phyloP scores from a whole-genome alignment of 2,329 filamentous ascomycete genomes.

The Penicillium italicum region DNA sequence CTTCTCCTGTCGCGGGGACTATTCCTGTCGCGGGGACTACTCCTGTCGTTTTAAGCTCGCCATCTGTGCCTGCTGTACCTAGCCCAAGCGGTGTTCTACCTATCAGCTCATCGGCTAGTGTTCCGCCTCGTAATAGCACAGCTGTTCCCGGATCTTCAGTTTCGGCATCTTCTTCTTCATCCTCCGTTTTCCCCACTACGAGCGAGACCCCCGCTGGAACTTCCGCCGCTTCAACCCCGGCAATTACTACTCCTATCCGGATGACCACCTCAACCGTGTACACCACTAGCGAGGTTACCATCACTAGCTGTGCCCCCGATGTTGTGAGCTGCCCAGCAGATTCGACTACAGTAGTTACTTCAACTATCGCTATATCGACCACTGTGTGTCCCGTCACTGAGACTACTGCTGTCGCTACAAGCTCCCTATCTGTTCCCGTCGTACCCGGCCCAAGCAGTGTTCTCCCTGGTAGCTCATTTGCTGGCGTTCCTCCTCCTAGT shows the following conservation, averaged over 20 bases:
- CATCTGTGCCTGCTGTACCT: not conserved
- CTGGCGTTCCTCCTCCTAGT: not conserved
- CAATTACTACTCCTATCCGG: constrained; percentile 4
- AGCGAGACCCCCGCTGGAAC: not conserved
- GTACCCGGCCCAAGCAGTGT: not conserved
- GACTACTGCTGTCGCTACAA: constrained; percentile 11
- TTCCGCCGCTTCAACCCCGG: not conserved
- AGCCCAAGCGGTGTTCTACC: not conserved
- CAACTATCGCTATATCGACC: constrained; percentile 56
- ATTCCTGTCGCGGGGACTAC: constrained; percentile 20
- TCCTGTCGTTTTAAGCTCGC: not conserved
- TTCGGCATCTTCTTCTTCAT: not conserved
- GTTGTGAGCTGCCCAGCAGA: constrained; percentile 51
- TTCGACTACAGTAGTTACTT: constrained; percentile 50
- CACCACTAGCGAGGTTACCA: constrained; percentile 35
- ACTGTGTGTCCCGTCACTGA: constrained; percentile 54
- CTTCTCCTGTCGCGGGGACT: constrained; percentile 21
- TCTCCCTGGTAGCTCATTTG: not conserved
- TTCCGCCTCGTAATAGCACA: not conserved
- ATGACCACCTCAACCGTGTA: constrained; percentile 38
- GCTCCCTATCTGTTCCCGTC: not conserved
- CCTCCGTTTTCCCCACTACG: not conserved
- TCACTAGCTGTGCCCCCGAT: constrained; percentile 40
- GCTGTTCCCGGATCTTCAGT: not conserved
- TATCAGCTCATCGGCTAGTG: not conserved